A percentile compares a stretch with the other conserved stretches of the same genome.
Evolutionary conservation across 371 early-diverging fungal genomes (phyloP).

Genomic region (Mucor lusitanicus): DNA sequence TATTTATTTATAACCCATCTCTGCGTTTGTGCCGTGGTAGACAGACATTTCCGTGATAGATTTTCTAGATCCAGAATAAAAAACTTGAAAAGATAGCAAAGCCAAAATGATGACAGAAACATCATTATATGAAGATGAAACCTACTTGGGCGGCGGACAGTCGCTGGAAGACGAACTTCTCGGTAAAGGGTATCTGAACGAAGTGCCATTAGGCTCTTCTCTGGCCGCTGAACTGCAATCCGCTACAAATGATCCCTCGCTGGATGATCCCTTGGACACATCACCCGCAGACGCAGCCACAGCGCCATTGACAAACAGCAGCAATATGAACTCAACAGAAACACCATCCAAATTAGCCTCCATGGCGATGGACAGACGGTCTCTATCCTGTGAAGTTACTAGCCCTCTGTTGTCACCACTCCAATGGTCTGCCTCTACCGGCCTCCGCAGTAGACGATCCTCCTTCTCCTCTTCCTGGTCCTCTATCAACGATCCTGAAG

Average conservation of each 20-base stretch:
- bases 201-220: slow-evolving; percentile 45
- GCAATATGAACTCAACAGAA: background rate
- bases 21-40: background rate
- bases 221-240: slow-evolving; percentile 55
- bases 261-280: slow-evolving; percentile 13
- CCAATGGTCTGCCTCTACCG: slow-evolving; percentile 42
- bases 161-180: slow-evolving; percentile 52
- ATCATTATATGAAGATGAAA: slow-evolving; percentile 40
- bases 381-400: slow-evolving; percentile 18
- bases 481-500: slow-evolving; percentile 39
- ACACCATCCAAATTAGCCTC: slow-evolving; percentile 35
- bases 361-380: slow-evolving; percentile 34
- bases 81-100: background rate
- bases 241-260: slow-evolving; percentile 20
- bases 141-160: slow-evolving; percentile 38
- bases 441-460: slow-evolving; percentile 40
- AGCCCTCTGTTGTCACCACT: slow-evolving; percentile 27
- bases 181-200: slow-evolving; percentile 43
- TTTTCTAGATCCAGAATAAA: background rate
- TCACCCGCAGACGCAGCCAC: background rate
- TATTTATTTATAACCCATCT: background rate
- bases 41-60: background rate
- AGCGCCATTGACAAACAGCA: background rate
- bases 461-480: slow-evolving; percentile 49
- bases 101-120: slow-evolving; percentile 26